Conservation (phyloP, 768 basidiomycete species). For the Dioszegia aurantiaca region DNA sequence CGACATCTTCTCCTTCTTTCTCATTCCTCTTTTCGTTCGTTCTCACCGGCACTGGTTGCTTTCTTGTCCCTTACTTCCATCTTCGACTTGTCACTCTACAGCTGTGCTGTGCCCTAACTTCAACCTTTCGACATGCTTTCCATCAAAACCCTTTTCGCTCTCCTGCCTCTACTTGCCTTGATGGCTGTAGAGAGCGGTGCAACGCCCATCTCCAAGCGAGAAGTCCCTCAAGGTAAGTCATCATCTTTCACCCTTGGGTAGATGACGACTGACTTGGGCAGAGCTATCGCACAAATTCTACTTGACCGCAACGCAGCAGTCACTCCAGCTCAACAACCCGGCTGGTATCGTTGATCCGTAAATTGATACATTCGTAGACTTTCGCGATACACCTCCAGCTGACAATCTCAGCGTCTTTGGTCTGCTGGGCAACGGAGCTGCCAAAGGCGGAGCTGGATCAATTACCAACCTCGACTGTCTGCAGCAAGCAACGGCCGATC, state of each 20-base stretch:
- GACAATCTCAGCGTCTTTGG: conserved; percentile 52
- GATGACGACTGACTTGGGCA: neutral
- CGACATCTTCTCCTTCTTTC: neutral
- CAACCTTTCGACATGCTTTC: neutral
- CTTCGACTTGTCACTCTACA: conserved; percentile 3
- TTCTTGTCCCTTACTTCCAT: neutral
- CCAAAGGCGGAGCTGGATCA: conserved; percentile 58
- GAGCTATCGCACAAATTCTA: conserved; percentile 67
- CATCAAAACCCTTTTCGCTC: conserved; percentile 17
- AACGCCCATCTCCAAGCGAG: conserved; percentile 59
- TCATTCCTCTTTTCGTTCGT: neutral
- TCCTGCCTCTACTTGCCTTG: conserved; percentile 47
- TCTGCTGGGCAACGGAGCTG: conserved; percentile 67
- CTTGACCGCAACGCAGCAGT: conserved; percentile 58
- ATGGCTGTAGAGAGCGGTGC: conserved; percentile 53
- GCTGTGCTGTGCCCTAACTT: neutral
- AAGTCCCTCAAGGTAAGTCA: conserved; percentile 64
- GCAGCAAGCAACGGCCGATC: conserved; percentile 66
- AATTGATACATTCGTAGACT: conserved; percentile 1
- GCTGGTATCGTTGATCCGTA: conserved; percentile 59
- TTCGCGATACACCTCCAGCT: neutral
- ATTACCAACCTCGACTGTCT: conserved; percentile 65
- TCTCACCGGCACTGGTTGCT: conserved; percentile 22
- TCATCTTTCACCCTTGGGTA: neutral
- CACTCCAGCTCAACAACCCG: conserved; percentile 62